A percentile compares a stretch with the other conserved stretches of the same genome.
These are phyloP conservation scores for Chlamydomonas sphaeroides DNA, from an alignment of 139 green algal genomes.

Conservation along the genomic window DNA sequence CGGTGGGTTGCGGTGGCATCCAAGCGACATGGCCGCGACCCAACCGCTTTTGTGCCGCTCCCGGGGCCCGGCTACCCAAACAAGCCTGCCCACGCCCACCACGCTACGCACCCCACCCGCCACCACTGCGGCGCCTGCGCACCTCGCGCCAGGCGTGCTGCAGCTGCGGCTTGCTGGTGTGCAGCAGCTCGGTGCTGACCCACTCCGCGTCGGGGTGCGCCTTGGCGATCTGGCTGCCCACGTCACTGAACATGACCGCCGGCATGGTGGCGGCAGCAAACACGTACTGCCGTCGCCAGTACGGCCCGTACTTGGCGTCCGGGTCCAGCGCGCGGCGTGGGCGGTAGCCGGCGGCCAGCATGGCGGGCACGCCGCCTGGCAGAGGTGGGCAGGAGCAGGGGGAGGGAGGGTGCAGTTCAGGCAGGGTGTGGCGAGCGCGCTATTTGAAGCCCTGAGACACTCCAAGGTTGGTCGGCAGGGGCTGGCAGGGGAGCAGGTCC, in stretches of 20 bases:
- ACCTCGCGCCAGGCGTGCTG: slow-evolving; percentile 54
- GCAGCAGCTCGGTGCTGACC: slow-evolving; percentile 76
- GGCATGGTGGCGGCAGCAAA: slow-evolving; percentile 96
- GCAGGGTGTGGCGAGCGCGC: too few relatives aligned
- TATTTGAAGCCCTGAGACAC: too few relatives aligned
- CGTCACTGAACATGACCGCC: slow-evolving; percentile 63
- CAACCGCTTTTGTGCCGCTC: too few relatives aligned
- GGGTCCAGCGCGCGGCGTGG: slow-evolving; percentile 18
- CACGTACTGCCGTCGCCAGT: slow-evolving; percentile 82
- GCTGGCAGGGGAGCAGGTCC: too few relatives aligned
- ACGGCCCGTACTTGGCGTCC: slow-evolving; percentile 44
- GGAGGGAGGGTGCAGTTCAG: too few relatives aligned
- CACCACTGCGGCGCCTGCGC: background rate
- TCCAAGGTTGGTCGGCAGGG: too few relatives aligned
- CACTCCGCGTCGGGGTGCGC: slow-evolving; percentile 74
- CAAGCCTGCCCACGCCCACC: background rate
- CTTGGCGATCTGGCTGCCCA: slow-evolving; percentile 68
- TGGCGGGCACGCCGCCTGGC: slow-evolving; percentile 40
- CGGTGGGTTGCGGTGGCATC: too few relatives aligned
- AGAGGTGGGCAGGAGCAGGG: too few relatives aligned
- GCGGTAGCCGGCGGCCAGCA: slow-evolving; percentile 39
- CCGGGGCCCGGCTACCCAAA: too few relatives aligned
- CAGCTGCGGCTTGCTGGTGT: slow-evolving; percentile 66
- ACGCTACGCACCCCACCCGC: background rate
- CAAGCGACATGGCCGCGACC: background rate